A percentile compares a stretch with the other conserved stretches of the same genome.
Evolutionary conservation across 2,329 filamentous ascomycete genomes (phyloP).

Genomic region (Hymenoscyphus linearis): DNA sequence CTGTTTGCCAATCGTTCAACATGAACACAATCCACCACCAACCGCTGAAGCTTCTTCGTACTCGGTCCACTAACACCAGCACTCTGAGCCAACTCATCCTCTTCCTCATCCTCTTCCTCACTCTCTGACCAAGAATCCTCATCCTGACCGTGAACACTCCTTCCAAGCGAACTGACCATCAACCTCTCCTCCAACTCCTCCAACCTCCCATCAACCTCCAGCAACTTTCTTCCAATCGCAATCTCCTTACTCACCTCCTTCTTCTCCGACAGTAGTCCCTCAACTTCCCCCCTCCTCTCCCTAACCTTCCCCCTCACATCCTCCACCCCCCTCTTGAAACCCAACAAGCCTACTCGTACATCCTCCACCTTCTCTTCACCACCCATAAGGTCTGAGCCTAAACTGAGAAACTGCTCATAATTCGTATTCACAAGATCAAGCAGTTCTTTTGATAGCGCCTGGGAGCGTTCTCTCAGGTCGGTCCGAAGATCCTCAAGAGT

Average conservation of each 20-base stretch:
- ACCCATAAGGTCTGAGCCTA: constrained; percentile 76
- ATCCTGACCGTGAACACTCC: constrained; percentile 23
- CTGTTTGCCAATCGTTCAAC: constrained; percentile 45
- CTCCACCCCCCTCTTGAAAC: constrained; percentile 77
- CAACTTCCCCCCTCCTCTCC: constrained; percentile 58
- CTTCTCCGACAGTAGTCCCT: constrained; percentile 59
- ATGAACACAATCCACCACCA: constrained; percentile 53
- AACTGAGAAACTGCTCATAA: constrained; percentile 82
- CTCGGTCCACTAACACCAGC: constrained; percentile 30
- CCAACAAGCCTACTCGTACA: constrained; percentile 78
- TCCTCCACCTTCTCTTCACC: constrained; percentile 91
- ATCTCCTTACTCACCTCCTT: constrained; percentile 58
- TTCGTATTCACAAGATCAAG: constrained; percentile 93
- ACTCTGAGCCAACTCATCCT: constrained; percentile 24
- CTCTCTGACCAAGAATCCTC: constrained; percentile 34
- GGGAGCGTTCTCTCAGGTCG: constrained; percentile 76
- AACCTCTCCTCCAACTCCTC: constrained; percentile 58
- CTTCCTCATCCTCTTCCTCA: constrained; percentile 36
- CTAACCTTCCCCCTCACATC: constrained; percentile 63
- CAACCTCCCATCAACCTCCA: constrained; percentile 62
- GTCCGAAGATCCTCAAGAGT: constrained; percentile 88
- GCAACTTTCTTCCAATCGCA: constrained; percentile 53
- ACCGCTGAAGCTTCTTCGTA: constrained; percentile 41
- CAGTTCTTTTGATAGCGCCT: constrained; percentile 77
- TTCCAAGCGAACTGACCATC: constrained; percentile 41